These are phyloP conservation scores for Acanthamoeba polyphaga DNA, from an alignment of 208 protist genomes.

Conservation along the genomic window DNA sequence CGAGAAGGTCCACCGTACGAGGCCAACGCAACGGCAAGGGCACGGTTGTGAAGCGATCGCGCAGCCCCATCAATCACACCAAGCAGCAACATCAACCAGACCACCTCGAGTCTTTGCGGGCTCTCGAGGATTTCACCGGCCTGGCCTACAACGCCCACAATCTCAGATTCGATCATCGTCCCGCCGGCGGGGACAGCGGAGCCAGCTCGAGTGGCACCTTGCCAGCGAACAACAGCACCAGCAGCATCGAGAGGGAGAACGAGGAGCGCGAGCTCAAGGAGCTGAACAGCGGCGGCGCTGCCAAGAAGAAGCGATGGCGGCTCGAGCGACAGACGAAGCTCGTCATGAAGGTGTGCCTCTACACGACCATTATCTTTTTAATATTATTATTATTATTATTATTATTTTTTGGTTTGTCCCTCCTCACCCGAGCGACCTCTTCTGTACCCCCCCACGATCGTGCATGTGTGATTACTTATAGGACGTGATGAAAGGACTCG, in stretches of 20 bases:
- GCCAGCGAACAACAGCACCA: background rate
- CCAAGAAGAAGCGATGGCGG: slow-evolving; percentile 38
- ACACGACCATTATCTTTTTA: background rate
- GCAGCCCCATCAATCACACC: background rate
- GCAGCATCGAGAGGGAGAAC: background rate
- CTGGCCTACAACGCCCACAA: slow-evolving; percentile 17
- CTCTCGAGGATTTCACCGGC: background rate
- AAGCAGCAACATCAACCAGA: background rate
- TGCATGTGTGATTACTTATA: background rate
- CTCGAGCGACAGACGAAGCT: slow-evolving; percentile 1
- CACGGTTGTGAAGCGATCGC: slow-evolving; percentile 30
- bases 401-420: background rate
- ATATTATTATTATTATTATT: background rate
- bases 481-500: slow-evolving; percentile 49
- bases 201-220: background rate
- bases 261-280: slow-evolving; percentile 42
- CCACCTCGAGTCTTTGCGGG: background rate
- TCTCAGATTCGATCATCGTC: background rate
- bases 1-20: background rate
- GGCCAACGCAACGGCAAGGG: slow-evolving; percentile 22
- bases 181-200: background rate
- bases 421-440: background rate
- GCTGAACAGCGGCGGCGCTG: slow-evolving; percentile 12
- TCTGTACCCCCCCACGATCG: background rate
- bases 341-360: background rate